Evolutionary conservation across 352 stramenopile genomes (phyloP).

Genomic region (Globisporangium okanoganense): DNA sequence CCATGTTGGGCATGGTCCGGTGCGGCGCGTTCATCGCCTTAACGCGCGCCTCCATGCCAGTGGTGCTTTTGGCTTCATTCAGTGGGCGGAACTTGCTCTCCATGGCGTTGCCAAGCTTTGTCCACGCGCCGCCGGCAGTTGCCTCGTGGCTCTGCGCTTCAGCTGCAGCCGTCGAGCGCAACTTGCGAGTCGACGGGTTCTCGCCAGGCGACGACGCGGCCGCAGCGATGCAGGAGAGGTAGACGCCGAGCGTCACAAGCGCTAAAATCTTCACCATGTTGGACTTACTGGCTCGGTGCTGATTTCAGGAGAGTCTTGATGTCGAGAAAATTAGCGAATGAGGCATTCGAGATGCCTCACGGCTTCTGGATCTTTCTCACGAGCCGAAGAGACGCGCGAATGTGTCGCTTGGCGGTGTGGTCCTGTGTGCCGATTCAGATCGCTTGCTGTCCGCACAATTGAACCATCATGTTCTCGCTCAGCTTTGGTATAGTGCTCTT

Average conservation of each 20-base stretch:
- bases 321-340: not conserved
- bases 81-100: not conserved
- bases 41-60: not conserved
- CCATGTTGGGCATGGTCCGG: not conserved
- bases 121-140: not conserved
- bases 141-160: not conserved
- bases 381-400: not conserved
- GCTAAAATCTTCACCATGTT: conserved; percentile 3
- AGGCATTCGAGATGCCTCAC: not conserved
- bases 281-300: not conserved
- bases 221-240: not conserved
- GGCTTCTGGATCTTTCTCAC: not conserved
- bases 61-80: not conserved
- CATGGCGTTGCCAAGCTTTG: not conserved
- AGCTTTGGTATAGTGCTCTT: too few species aligned
- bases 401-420: not conserved
- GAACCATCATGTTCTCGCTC: not conserved
- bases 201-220: not conserved
- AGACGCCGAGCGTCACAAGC: conserved; percentile 3
- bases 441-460: conserved; percentile 1
- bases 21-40: conserved; percentile 6
- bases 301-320: not conserved
- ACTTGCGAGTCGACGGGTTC: not conserved
- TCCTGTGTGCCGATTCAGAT: not conserved
- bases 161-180: not conserved